Conservation (phyloP, 371 early-diverging fungal species). For the Mortierella sp. region DNA sequence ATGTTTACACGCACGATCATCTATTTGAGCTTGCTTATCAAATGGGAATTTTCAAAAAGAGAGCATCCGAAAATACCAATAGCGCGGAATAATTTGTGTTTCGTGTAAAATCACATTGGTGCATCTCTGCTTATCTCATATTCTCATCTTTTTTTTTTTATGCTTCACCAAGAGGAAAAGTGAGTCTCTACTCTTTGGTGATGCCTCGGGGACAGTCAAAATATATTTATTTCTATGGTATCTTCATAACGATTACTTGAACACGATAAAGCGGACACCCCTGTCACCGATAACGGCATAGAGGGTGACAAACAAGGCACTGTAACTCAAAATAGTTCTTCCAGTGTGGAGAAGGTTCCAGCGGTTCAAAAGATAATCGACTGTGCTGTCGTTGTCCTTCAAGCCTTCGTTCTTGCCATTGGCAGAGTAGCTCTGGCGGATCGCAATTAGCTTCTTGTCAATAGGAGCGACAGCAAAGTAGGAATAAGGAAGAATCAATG, state of each 20-base stretch:
- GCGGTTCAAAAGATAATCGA: conserved; percentile 28
- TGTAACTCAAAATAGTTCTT: conserved; percentile 29
- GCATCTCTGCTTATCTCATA: no score
- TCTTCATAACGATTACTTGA: conserved; percentile 20
- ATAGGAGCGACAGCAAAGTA: conserved; percentile 17
- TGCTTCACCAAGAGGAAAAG: not conserved
- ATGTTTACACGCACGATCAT: not conserved
- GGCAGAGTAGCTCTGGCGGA: conserved; percentile 40
- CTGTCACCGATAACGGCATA: conserved; percentile 36
- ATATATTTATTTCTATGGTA: not conserved
- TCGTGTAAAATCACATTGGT: not conserved
- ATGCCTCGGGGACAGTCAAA: not conserved
- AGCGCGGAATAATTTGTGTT: not conserved
- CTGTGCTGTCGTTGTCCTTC: conserved; percentile 39
- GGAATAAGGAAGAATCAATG: conserved; percentile 30
- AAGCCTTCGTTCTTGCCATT: conserved; percentile 38
- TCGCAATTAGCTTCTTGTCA: conserved; percentile 41
- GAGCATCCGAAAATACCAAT: not conserved
- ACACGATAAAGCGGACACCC: conserved; percentile 37
- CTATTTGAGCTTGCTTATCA: not conserved
- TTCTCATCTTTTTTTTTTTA: not conserved
- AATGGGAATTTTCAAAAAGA: not conserved
- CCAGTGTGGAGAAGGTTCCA: conserved; percentile 36
- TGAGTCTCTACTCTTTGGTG: not conserved
- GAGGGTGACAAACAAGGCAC: conserved; percentile 22